Evolutionary conservation across 148 eudicot genomes (phyloP), one percentile per base, ranked within the genome.

Genomic region (Camellia lanceoleosa): DNA sequence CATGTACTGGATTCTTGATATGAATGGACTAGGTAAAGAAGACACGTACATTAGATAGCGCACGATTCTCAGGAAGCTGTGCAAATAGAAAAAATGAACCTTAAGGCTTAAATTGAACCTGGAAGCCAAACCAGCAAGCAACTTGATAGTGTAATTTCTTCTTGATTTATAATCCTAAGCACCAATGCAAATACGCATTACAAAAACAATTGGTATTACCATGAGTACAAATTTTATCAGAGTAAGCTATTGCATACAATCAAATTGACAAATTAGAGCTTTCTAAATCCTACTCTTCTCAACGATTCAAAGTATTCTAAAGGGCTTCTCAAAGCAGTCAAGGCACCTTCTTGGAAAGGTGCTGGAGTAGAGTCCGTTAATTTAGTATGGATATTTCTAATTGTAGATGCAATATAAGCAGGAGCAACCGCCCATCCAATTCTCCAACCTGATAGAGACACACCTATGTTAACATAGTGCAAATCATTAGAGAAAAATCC

Each of bases 61-160:
- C 71, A 79, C 89, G 93, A 71, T 81, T 89, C 79, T 80, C 85
- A 41, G 92, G 98, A 30, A 96, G 97, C 90, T 90, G 87, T 7
- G 90, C 92, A 68, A 96, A 96, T 62, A 93, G 78, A 68, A 96
- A 96, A 81, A 96, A 87, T 12, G 99, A 89, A 71, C 99, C 99
- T 85, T 83, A 86, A 49, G 99, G 97, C 83, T 86, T 84, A 66
- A 87, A 88, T n/a, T 81, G 81, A 70, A 88, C 82, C 85, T 82
- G 81, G 85, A 96, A 91, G 18, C 99, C 99, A 73, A 96, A 87
- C 90, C 82, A 20, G 83, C 76, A 55, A 96, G 93, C 66, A 90
- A 82, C 65, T 91, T 83, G 14, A 86, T 82, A 6, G 87, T 75
- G 84, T 78, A 88, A 79, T 93, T 89, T 83, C 99, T 91, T 77